phyloP scores from a whole-genome alignment of 2,329 filamentous ascomycete species.

The Aureobasidium subglaciale region DNA sequence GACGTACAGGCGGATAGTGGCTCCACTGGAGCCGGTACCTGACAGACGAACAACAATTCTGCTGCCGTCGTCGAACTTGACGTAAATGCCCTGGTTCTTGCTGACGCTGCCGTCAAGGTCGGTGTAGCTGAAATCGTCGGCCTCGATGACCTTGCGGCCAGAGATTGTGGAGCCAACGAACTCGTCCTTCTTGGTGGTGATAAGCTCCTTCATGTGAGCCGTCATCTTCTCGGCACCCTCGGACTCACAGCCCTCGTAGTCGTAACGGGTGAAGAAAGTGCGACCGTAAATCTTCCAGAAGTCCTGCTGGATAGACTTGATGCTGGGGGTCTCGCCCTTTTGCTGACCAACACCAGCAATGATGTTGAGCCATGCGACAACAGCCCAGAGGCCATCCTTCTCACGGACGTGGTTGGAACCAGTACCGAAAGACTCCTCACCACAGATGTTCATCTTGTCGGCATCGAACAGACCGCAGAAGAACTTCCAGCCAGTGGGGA shows the following conservation, averaged over 20 bases:
- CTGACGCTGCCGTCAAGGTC: conserved; percentile 96
- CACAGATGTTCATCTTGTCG: conserved; percentile 95
- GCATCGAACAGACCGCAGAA: conserved; percentile 95
- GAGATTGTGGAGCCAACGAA: conserved; percentile 79
- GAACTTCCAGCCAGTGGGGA: conserved; percentile 98
- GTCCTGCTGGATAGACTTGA: conserved; percentile 91
- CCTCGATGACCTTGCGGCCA: conserved; percentile 77
- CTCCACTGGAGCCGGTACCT: conserved; percentile 88
- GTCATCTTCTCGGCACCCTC: conserved; percentile 89
- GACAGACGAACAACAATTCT: conserved; percentile 92
- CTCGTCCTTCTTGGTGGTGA: conserved; percentile 58
- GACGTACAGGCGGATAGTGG: conserved; percentile 93
- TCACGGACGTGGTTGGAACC: conserved; percentile 98
- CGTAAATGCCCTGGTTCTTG: conserved; percentile 92
- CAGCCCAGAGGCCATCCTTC: conserved; percentile 97
- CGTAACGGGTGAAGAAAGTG: conserved; percentile 98
- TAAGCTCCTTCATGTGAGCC: conserved; percentile 68
- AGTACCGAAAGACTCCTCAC: conserved; percentile 96
- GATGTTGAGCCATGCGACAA: conserved; percentile 97
- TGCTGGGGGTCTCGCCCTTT: conserved; percentile 75
- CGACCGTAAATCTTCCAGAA: conserved; percentile 97
- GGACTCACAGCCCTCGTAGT: conserved; percentile 92
- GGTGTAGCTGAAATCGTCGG: conserved; percentile 96
- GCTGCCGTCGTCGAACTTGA: conserved; percentile 89
- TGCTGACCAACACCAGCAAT: conserved; percentile 87